Evolutionary conservation across 805 yeast genomes (phyloP).

Genomic region (Blastobotrys robertii): DNA sequence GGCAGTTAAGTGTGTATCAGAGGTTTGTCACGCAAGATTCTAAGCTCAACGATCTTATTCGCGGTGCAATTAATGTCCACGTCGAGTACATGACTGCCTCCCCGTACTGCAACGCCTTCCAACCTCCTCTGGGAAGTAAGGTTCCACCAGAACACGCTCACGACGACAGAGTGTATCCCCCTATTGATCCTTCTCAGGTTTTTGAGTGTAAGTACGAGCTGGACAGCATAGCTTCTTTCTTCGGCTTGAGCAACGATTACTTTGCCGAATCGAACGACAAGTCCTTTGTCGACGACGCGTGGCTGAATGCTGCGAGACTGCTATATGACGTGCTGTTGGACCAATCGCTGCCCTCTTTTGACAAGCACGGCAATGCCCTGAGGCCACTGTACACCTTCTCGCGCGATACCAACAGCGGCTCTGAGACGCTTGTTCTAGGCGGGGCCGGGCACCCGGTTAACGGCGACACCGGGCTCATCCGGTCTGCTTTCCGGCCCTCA

Average conservation of each 20-base stretch:
- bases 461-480: constrained; percentile 54
- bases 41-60: constrained; percentile 40
- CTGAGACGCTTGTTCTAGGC: constrained; percentile 69
- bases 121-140: constrained; percentile 49
- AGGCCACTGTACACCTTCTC: constrained; percentile 57
- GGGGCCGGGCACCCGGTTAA: constrained; percentile 85
- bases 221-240: constrained; percentile 75
- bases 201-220: constrained; percentile 88
- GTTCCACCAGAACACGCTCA: constrained; percentile 35
- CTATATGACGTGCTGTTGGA: constrained; percentile 44
- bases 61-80: constrained; percentile 77
- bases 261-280: constrained; percentile 24
- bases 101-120: constrained; percentile 89
- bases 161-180: constrained; percentile 57
- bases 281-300: constrained; percentile 36
- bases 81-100: constrained; percentile 49
- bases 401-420: constrained; percentile 61
- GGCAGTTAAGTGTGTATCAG: constrained; percentile 71
- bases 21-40: constrained; percentile 46
- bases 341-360: constrained; percentile 48
- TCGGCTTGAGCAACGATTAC: constrained; percentile 66
- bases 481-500: constrained; percentile 81
- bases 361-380: constrained; percentile 34
- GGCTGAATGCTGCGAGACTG: constrained; percentile 51
- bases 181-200: constrained; percentile 58